Evolutionary conservation across 169 alveolate genomes (phyloP).

Genomic region (Eimeria sp.): DNA sequence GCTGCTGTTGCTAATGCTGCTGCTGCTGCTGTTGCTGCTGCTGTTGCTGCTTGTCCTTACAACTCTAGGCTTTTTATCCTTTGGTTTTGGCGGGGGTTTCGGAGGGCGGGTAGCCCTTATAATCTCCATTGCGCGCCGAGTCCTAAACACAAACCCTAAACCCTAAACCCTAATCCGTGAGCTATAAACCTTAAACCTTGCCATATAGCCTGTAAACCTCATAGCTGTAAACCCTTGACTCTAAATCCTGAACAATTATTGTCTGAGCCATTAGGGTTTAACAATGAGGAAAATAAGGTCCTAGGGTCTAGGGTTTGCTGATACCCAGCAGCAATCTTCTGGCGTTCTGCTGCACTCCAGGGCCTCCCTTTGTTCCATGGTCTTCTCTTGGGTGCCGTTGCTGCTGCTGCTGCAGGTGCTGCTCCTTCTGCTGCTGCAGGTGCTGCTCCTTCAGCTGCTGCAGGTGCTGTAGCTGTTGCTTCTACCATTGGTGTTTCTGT

Average conservation of each 20-base stretch:
- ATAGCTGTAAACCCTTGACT: no score
- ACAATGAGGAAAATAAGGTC: not conserved
- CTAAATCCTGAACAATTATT: not conserved
- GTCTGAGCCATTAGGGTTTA: not conserved
- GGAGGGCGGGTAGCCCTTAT: not conserved
- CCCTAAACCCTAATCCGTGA: slow-evolving; percentile 47
- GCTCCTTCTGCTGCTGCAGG: not conserved
- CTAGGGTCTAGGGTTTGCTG: not conserved
- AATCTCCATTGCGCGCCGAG: not conserved
- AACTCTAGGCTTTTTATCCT: not conserved
- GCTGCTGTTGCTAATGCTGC: not conserved
- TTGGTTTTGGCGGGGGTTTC: not conserved
- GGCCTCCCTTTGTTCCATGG: slow-evolving; percentile 11
- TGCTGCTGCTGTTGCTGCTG: not conserved
- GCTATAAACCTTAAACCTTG: slow-evolving; percentile 2
- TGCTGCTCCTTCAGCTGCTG: not conserved
- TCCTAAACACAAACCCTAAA: not conserved
- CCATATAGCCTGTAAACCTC: slow-evolving; percentile 77
- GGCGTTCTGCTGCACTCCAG: not conserved
- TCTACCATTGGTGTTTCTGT: not conserved
- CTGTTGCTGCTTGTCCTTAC: not conserved
- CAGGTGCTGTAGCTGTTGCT: not conserved
- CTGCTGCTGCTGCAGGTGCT: not conserved
- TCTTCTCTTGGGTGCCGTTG: not conserved
- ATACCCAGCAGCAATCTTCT: slow-evolving; percentile 9